Base-by-base conservation (phyloP, 192 early-diverging fungal species). In the Coemansia sp. region DNA sequence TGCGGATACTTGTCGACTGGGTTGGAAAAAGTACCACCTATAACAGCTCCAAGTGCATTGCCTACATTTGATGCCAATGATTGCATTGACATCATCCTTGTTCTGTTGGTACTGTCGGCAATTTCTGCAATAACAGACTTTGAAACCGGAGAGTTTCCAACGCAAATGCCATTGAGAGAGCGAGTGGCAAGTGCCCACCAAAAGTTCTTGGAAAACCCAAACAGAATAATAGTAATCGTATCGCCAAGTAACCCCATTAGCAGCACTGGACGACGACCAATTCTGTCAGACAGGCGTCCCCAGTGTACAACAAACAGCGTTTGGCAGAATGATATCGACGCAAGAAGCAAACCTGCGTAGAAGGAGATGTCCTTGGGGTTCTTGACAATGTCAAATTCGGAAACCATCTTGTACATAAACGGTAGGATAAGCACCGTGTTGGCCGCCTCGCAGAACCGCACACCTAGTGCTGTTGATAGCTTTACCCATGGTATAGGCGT, bases 61-160 rank as follows among this genome's bases (percentile, higher is more conserved):
- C 89, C 89, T 30, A 90, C 67, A 40, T 87, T 90, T 86, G 90
- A 89, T 1, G 78, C 82, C 22, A 91, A 85, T 29, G 90, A 90
- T 72, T 91, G 86, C 28, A 94, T 48, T 12, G 88, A 81, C 75
- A 95, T 95, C 17, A 89, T 91, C 16, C 86, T 80, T 8, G 88
- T 75, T 60, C 89, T 87, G 71, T 95, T 97, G 1, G 90, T 88
- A 3, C 84, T 68, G 67, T 95, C 93, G 25, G 93, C 89, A 31
- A 97, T 88, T 82, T 97, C 95, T 1, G 89, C 91, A 31, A 96
- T 70, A 29, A 92, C 85, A 18, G 89, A 90, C 66, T 94, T 93
- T 32, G 90, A 85, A 16, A 94, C 92, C 7, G 92, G 92, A 18
- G 87, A 81, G 52, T 89, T 92, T 4, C 86, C 92, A 69, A 90